Percentiles rank a stretch among this genome's conserved stretches.
Evolutionary conservation across 768 basidiomycete genomes (phyloP).

Genomic region (Pisolithus orientalis): DNA sequence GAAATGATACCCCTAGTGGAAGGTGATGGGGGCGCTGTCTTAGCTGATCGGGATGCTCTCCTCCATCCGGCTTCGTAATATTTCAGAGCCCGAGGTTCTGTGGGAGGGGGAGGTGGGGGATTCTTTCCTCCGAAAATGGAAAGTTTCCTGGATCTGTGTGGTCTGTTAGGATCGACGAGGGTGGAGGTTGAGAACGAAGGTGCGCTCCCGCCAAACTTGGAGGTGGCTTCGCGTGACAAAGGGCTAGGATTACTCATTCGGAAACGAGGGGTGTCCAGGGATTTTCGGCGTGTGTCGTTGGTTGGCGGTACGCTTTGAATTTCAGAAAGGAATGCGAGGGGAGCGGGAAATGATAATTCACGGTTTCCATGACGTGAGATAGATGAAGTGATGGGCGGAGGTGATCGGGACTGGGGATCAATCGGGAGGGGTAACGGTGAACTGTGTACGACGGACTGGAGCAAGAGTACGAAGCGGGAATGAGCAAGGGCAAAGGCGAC

Average conservation of each 20-base stretch:
- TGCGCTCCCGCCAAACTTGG: conserved; percentile 2
- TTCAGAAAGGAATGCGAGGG: conserved; percentile 45
- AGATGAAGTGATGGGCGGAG: conserved; percentile 11
- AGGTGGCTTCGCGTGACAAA: conserved; percentile 14
- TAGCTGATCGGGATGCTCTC: conserved; percentile 10
- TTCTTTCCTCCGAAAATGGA: conserved; percentile 35
- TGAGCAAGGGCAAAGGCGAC: conserved; percentile 53
- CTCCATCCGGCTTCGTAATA: conserved; percentile 49
- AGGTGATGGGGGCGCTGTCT: conserved; percentile 4
- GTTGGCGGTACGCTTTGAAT: conserved; percentile 6
- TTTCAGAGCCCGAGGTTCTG: conserved; percentile 40
- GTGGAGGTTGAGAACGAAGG: neutral
- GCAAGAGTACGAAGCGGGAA: conserved; percentile 66
- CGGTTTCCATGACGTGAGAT: conserved; percentile 29
- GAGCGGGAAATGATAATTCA: conserved; percentile 71
- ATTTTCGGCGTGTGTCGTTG: conserved; percentile 2
- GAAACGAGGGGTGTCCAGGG: conserved; percentile 2
- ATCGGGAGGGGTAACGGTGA: conserved; percentile 40
- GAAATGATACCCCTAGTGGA: conserved; percentile 27
- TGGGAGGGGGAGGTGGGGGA: conserved; percentile 39
- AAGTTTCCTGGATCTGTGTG: conserved; percentile 11
- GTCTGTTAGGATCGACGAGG: conserved; percentile 7
- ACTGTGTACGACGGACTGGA: conserved; percentile 69
- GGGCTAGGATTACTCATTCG: conserved; percentile 11
- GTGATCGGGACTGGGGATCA: conserved; percentile 28